Base-by-base conservation (phyloP, 2,329 filamentous ascomycete genomes). In the Thyridium curvatum region DNA sequence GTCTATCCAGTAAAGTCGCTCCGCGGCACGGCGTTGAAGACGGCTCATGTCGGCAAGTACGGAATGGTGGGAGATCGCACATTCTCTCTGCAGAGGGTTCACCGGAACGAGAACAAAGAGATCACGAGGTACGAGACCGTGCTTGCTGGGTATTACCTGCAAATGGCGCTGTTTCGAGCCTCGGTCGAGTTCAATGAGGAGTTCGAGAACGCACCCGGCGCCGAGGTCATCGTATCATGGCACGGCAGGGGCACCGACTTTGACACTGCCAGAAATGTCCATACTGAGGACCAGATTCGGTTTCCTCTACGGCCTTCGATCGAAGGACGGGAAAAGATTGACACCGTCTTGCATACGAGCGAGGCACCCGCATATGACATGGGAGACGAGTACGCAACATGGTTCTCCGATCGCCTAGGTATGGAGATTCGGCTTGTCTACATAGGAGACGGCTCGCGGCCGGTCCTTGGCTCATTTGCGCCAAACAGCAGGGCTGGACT, bases 1-100 rank as follows among this genome's bases (percentile, higher is more conserved):
- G 69, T 84, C 35, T 86, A 88, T 56, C 83, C 84, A 32, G 80
- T 88, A 61, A 88, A 88, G 55, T 81, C 73, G 8, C 70, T 87
- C n/a, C 75, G 79, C 29, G 76, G 74, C 37, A 73, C 82, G 39
- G 58, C 68, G 14, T 61, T 87, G 26, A 42, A 65, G 4, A 58
- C 62, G 1, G 69, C 79, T 3, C 59, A 60, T n/a, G 58, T 86
- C 34, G 74, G 72, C 5, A 26, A 26, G 21, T 26, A 26, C 21
- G 21, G 21, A 10, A 26, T 26, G 21, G 21, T 26, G 10, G 21
- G 21, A 26, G 21, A 26, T 10, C 21, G 21, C 10, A 26, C 21
- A 10, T 26, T 26, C 10, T 26, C 21, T 6, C 21, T 26, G 10
- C 21, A 26, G 10, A 26, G 21, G 10, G 10, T 26, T 10, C 21